These are phyloP conservation scores for Cladophialophora exuberans DNA, from an alignment of 2,329 filamentous ascomycete species.

Conservation along the genomic window DNA sequence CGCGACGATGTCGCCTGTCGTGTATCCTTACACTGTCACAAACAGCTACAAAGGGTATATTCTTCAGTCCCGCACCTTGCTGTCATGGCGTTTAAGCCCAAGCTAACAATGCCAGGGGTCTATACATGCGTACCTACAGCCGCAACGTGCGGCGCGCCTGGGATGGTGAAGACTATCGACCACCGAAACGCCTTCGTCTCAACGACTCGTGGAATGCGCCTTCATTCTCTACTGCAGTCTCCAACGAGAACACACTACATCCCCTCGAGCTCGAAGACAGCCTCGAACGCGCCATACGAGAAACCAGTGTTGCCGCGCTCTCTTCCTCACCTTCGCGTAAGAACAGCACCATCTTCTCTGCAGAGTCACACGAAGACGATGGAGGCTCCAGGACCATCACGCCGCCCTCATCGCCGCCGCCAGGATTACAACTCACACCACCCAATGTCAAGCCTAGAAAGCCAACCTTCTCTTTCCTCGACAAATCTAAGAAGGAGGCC, in stretches of 20 bases:
- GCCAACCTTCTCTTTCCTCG: constrained; percentile 55
- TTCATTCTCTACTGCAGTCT: constrained; percentile 13
- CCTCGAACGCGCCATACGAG: constrained; percentile 52
- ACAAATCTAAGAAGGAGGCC: constrained; percentile 29
- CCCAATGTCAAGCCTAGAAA: constrained; percentile 49
- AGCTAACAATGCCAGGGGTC: constrained; percentile 42
- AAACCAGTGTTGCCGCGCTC: constrained; percentile 48
- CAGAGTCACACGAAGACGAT: constrained; percentile 43
- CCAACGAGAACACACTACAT: constrained; percentile 33
- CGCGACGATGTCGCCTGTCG: constrained; percentile 31
- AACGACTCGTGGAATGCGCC: constrained; percentile 34
- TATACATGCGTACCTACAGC: constrained; percentile 54
- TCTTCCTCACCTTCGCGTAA: constrained; percentile 52
- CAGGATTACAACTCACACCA: constrained; percentile 43
- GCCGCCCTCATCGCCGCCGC: constrained; percentile 57
- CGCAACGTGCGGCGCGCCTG: constrained; percentile 52
- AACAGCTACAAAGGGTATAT: constrained; percentile 55
- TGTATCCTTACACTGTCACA: constrained; percentile 52
- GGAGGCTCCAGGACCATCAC: constrained; percentile 45
- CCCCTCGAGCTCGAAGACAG: constrained; percentile 47
- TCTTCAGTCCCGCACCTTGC: neutral
- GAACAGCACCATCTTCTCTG: constrained; percentile 49
- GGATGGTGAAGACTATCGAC: constrained; percentile 48
- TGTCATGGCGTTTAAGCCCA: constrained; percentile 10
- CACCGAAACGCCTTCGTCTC: constrained; percentile 51